Evolutionary conservation across 805 yeast genomes (phyloP).

Genomic region (Wickerhamomyces strasburgensis): DNA sequence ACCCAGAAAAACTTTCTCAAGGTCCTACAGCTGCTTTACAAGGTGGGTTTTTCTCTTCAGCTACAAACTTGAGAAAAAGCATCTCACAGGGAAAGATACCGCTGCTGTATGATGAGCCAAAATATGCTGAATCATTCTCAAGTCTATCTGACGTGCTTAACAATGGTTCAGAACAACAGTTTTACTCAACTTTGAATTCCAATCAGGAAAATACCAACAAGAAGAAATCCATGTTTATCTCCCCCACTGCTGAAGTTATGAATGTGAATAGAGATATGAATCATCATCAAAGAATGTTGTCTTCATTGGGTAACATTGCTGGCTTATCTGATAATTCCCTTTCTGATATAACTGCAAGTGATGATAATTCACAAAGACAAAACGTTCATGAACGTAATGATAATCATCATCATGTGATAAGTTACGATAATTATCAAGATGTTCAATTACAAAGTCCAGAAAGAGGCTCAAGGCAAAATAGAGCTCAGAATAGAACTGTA

Average conservation of each 20-base stretch:
- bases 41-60: slow-evolving; percentile 3
- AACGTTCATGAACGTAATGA: too few relatives aligned
- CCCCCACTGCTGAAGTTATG: slow-evolving; percentile 77
- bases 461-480: slow-evolving; percentile 15
- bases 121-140: too few relatives aligned
- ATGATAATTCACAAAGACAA: too few relatives aligned
- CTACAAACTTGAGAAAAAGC: slow-evolving; percentile 8
- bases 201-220: slow-evolving; percentile 17
- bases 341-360: too few relatives aligned
- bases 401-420: slow-evolving; percentile 12
- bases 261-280: slow-evolving; percentile 32
- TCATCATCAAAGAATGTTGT: slow-evolving; percentile 4
- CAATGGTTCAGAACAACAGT: too few relatives aligned
- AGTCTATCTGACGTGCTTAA: too few relatives aligned
- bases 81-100: slow-evolving; percentile 18
- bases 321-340: too few relatives aligned
- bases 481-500: slow-evolving; percentile 26
- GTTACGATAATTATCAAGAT: slow-evolving; percentile 16
- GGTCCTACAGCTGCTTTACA: not conserved
- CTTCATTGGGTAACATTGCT: slow-evolving; percentile 32
- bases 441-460: slow-evolving; percentile 15
- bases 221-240: slow-evolving; percentile 51
- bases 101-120: slow-evolving; percentile 15
- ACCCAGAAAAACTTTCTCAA: slow-evolving; percentile 5
- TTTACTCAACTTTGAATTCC: not conserved